Conservation (phyloP, 768 basidiomycete species). For the Tremella mesenterica region DNA sequence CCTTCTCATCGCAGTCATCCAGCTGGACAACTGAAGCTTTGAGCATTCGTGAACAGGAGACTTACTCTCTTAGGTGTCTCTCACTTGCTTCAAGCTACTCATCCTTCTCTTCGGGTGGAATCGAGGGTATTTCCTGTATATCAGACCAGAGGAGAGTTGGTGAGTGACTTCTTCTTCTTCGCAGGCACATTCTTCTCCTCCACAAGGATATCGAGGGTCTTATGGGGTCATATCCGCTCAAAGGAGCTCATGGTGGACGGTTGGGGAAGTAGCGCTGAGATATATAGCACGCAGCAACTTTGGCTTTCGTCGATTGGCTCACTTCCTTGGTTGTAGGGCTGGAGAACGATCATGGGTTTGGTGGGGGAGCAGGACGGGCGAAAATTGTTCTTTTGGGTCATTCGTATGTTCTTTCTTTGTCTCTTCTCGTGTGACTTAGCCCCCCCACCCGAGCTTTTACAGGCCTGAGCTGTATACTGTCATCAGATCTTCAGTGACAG, state of each 20-base stretch:
- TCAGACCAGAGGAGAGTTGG: constrained; percentile 88
- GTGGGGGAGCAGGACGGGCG: constrained; percentile 51
- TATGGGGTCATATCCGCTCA: too few relatives aligned
- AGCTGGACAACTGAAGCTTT: too few relatives aligned
- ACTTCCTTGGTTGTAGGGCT: constrained; percentile 76
- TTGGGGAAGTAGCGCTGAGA: not conserved
- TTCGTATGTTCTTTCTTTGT: constrained; percentile 23
- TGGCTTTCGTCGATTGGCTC: constrained; percentile 84
- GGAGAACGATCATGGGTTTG: constrained; percentile 66
- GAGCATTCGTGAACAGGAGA: too few relatives aligned
- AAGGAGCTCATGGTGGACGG: not conserved
- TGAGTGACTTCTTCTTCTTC: constrained; percentile 34
- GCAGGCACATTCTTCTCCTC: too few relatives aligned
- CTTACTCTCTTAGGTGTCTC: constrained; percentile 48
- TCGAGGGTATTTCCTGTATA: constrained; percentile 80
- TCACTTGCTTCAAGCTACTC: constrained; percentile 63
- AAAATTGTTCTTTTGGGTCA: constrained; percentile 84
- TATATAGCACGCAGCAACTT: constrained; percentile 64
- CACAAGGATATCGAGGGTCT: not conserved
- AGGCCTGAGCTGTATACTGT: too few relatives aligned
- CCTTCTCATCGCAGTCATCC: not conserved
- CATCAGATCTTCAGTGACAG: too few relatives aligned
- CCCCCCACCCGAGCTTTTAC: not conserved
- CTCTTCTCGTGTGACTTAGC: not conserved
- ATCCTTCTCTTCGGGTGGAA: constrained; percentile 56